Evolutionary conservation across 495 filamentous ascomycete genomes (phyloP).

Genomic region (Peziza echinospora): DNA sequence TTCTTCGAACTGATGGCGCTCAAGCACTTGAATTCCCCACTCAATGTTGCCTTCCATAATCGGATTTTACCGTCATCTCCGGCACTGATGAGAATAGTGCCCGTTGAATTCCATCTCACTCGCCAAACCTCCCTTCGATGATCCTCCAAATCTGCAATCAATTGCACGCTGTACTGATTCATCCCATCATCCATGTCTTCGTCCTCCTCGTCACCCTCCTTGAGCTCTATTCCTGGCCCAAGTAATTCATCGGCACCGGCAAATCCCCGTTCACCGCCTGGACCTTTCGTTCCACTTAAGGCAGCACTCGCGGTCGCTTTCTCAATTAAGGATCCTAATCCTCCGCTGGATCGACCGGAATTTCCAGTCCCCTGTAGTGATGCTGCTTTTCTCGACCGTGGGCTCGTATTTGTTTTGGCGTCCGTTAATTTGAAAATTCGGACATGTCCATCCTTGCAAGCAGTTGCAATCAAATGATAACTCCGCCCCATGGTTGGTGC

Average conservation of each 20-base stretch:
- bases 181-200: background rate
- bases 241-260: too few relatives aligned
- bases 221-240: too few relatives aligned
- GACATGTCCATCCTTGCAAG: constrained; percentile 72
- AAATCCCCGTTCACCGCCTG: too few relatives aligned
- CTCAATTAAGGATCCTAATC: background rate
- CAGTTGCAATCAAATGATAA: constrained; percentile 77
- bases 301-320: too few relatives aligned
- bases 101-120: constrained; percentile 38
- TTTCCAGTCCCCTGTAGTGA: background rate
- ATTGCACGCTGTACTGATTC: constrained; percentile 19
- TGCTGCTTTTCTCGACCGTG: constrained; percentile 9
- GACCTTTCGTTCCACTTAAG: too few relatives aligned
- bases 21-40: constrained; percentile 18
- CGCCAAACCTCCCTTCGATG: constrained; percentile 38
- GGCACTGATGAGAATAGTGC: constrained; percentile 35
- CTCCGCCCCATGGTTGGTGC: constrained; percentile 69
- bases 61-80: constrained; percentile 40
- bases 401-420: constrained; percentile 22
- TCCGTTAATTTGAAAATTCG: constrained; percentile 58
- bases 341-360: background rate
- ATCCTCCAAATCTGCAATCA: constrained; percentile 31
- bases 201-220: constrained; percentile 7
- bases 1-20: constrained; percentile 14
- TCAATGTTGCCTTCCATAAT: constrained; percentile 25